Evolutionary conservation across 768 basidiomycete genomes (phyloP), one percentile per base, ranked within the genome.

Genomic region (Phaeotremella fagi): DNA sequence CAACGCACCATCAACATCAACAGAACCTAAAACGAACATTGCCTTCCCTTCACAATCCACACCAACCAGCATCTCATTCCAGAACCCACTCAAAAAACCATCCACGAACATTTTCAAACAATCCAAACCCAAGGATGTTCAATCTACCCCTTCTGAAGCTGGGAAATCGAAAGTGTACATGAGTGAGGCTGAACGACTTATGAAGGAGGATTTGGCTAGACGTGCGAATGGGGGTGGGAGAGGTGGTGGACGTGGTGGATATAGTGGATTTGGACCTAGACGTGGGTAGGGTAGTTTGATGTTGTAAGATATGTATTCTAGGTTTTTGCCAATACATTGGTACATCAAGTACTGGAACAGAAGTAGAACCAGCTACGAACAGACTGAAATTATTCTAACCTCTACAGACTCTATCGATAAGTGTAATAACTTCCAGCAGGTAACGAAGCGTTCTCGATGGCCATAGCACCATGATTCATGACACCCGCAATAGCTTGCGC

Each of bases 131-230:
- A 69, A 69, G 48, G 58, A 54, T 45, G 85, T 47, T 85, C 85
- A 73, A 75, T 77, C 7, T 47, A 31, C 9, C 16, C 45, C 33
- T 16, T 59, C 11, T 25, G 38, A 41, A 51, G 26, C 25, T 46
- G 43, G 44, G 26, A 49, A 58, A 42, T 56, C 85, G 86, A 76
- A 80, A 84, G 77, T 82, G 45, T 78, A 80, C 18, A 82, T 91
- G 81, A 83, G 84, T 62, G 88, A 87, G 23, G 87, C 87, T 15
- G 92, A 97, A 74, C 79, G 81, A 58, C 75, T 98, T 4, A 92
- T 95, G 55, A 61, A 84, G 53, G 94, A 97, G 77, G 90, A 95
- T 25, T 87, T 88, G 76, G 89, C 90, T 73, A 80, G 90, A 69
- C 92, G 94, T 75, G 80, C 37, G 33, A 57, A 48, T 37, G 41